A percentile compares a stretch with the other conserved stretches of the same genome.
phyloP scores from a whole-genome alignment of 148 eudicot genomes.

The Silene uniflora region DNA sequence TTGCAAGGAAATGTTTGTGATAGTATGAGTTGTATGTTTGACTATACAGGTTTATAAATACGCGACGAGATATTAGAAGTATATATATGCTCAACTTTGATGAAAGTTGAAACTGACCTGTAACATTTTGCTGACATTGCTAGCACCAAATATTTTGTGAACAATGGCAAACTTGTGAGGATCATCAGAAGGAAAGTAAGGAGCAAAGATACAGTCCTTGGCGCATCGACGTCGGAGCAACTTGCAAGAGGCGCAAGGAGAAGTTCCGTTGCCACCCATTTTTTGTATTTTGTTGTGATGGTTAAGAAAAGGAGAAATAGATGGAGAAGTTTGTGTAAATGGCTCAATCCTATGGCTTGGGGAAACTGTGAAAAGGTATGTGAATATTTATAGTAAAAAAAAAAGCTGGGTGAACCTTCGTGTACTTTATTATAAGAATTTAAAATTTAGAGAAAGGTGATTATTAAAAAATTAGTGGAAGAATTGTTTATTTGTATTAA shows the following conservation, averaged over 20 bases:
- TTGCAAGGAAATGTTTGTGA: no score
- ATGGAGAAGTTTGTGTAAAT: neutral
- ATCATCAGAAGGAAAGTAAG: conserved; percentile 84
- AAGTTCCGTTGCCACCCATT: conserved; percentile 67
- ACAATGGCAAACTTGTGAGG: conserved; percentile 89
- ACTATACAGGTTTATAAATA: neutral
- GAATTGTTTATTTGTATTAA: no score
- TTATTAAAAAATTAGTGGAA: conserved; percentile 9
- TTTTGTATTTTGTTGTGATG: conserved; percentile 2
- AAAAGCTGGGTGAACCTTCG: conserved; percentile 22
- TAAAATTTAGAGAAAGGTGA: conserved; percentile 1
- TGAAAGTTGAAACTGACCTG: conserved; percentile 31
- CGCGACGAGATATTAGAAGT: neutral
- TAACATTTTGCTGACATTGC: conserved; percentile 90
- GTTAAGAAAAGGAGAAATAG: conserved; percentile 3
- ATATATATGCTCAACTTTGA: neutral
- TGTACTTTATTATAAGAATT: conserved; percentile 12
- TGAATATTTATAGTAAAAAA: conserved; percentile 33
- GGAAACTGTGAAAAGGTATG: conserved; percentile 22
- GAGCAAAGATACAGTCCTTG: conserved; percentile 81
- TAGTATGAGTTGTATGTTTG: no score
- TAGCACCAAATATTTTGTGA: conserved; percentile 89
- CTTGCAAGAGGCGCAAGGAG: conserved; percentile 96
- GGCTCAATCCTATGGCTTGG: conserved; percentile 14
- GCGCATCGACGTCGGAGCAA: conserved; percentile 80